phyloP scores from a whole-genome alignment of 2,329 filamentous ascomycete species.

The Ceratocystis huliohia region DNA sequence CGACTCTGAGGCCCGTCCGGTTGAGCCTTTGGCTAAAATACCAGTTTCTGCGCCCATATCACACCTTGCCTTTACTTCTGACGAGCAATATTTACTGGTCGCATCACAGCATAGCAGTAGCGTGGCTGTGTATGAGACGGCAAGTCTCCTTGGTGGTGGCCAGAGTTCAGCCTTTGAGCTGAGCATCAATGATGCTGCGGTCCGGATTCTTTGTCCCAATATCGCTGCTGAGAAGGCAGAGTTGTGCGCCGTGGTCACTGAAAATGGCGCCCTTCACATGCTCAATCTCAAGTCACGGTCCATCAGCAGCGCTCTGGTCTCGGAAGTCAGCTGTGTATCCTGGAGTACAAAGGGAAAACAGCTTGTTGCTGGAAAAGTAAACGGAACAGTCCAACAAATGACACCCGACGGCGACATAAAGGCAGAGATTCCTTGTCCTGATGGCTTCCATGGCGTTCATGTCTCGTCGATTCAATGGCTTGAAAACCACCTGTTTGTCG shows the following conservation, averaged over 20 bases:
- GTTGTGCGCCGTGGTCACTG: slow-evolving; percentile 68
- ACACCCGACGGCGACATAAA: slow-evolving; percentile 67
- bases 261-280: slow-evolving; percentile 68
- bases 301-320: slow-evolving; percentile 52
- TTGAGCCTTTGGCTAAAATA: slow-evolving; percentile 61
- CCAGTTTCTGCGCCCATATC: slow-evolving; percentile 64
- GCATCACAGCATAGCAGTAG: slow-evolving; percentile 72
- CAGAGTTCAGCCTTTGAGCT: slow-evolving; percentile 62
- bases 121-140: slow-evolving; percentile 68
- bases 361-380: slow-evolving; percentile 68
- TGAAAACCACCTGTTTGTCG: slow-evolving; percentile 72
- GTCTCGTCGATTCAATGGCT: slow-evolving; percentile 78
- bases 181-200: slow-evolving; percentile 56
- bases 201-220: slow-evolving; percentile 69
- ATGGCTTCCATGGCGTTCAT: slow-evolving; percentile 52
- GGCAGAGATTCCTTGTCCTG: slow-evolving; percentile 65
- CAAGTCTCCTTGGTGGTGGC: slow-evolving; percentile 51
- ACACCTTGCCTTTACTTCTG: slow-evolving; percentile 81
- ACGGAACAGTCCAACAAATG: slow-evolving; percentile 74
- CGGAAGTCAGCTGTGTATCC: slow-evolving; percentile 66
- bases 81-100: slow-evolving; percentile 72
- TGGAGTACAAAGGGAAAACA: slow-evolving; percentile 96
- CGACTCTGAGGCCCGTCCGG: slow-evolving; percentile 54
- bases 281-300: slow-evolving; percentile 61
- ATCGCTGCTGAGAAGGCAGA: slow-evolving; percentile 60